Conservation (phyloP, 73 alveolate species). For the Blepharisma japonicum region DNA sequence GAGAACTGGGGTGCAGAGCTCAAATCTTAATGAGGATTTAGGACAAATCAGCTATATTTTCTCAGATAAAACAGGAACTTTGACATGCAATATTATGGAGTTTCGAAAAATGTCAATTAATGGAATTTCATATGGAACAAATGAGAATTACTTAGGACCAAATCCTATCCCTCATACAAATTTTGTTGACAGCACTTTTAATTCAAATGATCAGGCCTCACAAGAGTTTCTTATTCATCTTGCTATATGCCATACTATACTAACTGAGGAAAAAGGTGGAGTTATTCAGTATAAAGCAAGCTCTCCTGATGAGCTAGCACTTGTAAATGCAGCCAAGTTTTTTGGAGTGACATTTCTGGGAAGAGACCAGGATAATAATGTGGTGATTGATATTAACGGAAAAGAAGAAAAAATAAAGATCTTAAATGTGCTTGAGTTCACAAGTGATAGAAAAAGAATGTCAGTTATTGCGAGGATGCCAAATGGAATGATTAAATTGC, state of each 20-base stretch:
- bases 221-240: conserved; percentile 55
- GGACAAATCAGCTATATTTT: conserved; percentile 46
- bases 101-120: conserved; percentile 42
- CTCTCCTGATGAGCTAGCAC: conserved; percentile 97
- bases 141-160: not conserved
- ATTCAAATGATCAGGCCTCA: not conserved
- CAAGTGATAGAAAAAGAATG: conserved; percentile 94
- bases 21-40: conserved; percentile 57
- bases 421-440: conserved; percentile 84
- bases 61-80: conserved; percentile 60
- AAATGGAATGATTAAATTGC: conserved; percentile 46
- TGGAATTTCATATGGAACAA: conserved; percentile 9
- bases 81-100: conserved; percentile 50
- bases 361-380: conserved; percentile 69
- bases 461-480: conserved; percentile 73
- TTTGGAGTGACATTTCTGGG: conserved; percentile 73
- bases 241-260: conserved; percentile 75
- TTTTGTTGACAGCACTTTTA: conserved; percentile 4
- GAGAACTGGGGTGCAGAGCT: conserved; percentile 48
- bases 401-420: conserved; percentile 51
- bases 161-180: conserved; percentile 8
- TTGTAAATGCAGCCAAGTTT: conserved; percentile 85
- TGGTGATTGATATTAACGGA: not conserved
- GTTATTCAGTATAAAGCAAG: conserved; percentile 64
- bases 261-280: conserved; percentile 51